phyloP scores from a whole-genome alignment of 2,329 filamentous ascomycete genomes.

The Epichloe sylvatica region DNA sequence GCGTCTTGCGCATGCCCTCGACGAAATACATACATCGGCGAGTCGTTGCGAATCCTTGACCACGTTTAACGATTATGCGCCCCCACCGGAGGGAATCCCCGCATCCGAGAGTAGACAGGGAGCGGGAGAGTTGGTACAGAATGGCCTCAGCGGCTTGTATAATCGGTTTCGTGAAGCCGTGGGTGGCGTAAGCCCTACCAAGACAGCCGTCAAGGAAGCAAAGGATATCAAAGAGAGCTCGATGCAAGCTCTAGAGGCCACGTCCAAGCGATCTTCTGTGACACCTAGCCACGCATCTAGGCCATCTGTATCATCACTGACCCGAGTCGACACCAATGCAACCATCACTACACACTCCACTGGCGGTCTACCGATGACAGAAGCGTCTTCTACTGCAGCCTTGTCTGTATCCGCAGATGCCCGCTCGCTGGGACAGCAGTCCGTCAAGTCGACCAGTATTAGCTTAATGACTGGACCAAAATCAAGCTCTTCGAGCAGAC shows the following conservation, averaged over 20 bases:
- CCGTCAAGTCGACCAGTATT: conserved; percentile 35
- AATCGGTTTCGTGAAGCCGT: conserved; percentile 72
- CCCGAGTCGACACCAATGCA: conserved; percentile 26
- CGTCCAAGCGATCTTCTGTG: conserved; percentile 30
- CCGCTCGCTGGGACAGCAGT: conserved; percentile 26
- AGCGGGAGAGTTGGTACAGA: conserved; percentile 61
- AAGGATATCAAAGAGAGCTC: conserved; percentile 23
- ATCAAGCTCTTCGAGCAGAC: conserved; percentile 24
- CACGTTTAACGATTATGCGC: conserved; percentile 85
- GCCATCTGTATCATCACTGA: conserved; percentile 25
- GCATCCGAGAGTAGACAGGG: conserved; percentile 54
- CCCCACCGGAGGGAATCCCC: conserved; percentile 46
- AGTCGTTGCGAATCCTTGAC: conserved; percentile 74
- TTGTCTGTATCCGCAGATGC: conserved; percentile 23
- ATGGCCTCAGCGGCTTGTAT: conserved; percentile 80
- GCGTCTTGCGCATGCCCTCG: conserved; percentile 61
- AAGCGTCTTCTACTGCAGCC: conserved; percentile 23
- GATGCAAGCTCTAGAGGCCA: conserved; percentile 11
- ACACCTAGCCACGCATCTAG: conserved; percentile 28
- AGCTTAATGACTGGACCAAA: conserved; percentile 32
- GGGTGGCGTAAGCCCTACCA: conserved; percentile 44
- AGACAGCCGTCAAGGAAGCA: conserved; percentile 20
- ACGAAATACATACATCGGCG: conserved; percentile 81
- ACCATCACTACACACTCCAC: conserved; percentile 19
- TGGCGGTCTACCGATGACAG: conserved; percentile 17